phyloP scores from a whole-genome alignment of 208 protist species.

The Acanthamoeba quina region DNA sequence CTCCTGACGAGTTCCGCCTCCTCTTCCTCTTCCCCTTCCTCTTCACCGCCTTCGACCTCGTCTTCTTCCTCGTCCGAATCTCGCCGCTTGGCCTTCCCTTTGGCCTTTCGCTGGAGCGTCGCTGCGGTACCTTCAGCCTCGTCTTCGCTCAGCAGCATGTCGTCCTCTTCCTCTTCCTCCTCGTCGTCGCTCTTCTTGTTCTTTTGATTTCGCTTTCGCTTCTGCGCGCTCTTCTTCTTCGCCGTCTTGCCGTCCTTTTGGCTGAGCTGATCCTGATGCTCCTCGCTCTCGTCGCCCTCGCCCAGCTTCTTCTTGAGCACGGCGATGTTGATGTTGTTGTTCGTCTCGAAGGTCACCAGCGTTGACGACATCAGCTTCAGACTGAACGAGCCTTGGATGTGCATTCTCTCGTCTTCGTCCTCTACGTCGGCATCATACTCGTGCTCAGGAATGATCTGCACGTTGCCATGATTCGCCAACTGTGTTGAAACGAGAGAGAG shows the following conservation, averaged over 20 bases:
- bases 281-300: slow-evolving; percentile 65
- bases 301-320: slow-evolving; percentile 54
- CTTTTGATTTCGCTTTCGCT: slow-evolving; percentile 46
- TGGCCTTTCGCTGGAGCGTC: background rate
- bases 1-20: too few relatives aligned
- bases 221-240: slow-evolving; percentile 24
- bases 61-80: background rate
- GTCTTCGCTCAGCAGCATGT: background rate
- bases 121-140: background rate
- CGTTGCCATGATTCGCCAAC: slow-evolving; percentile 71
- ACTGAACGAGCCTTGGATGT: slow-evolving; percentile 51
- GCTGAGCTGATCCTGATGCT: background rate
- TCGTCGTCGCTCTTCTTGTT: slow-evolving; percentile 21
- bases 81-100: background rate
- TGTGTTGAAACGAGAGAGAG: background rate
- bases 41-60: background rate
- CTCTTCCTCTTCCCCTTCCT: background rate
- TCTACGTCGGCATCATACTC: background rate
- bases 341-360: slow-evolving; percentile 71
- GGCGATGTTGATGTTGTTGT: slow-evolving; percentile 59
- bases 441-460: slow-evolving; percentile 60
- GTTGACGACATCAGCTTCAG: slow-evolving; percentile 60
- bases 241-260: background rate
- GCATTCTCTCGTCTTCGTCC: slow-evolving; percentile 43
- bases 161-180: slow-evolving; percentile 62